Evolutionary conservation across 495 filamentous ascomycete genomes (phyloP), one percentile per base, ranked within the genome.

Genomic region (Trypethelium eluteriae): DNA sequence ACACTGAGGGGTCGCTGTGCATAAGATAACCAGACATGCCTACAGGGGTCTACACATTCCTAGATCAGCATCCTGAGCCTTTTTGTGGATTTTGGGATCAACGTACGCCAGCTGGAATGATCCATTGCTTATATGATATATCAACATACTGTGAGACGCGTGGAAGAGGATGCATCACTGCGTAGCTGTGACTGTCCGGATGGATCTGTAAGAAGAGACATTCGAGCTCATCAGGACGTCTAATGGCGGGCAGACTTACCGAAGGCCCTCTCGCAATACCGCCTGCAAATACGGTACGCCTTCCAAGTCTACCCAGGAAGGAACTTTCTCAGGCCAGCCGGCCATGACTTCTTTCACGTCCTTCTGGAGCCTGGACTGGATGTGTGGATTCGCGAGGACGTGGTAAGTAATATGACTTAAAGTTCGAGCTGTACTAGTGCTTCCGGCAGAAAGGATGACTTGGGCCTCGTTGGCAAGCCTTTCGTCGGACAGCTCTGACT

Each of bases 281-380:
- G 73, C 83, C 7, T 68, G 74, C 64, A 86, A 66, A 66, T 84
- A 83, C 0, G 83, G 81, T 38, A 85, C 70, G 39, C 77, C 65
- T 66, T 85, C 82, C 35, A 86, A 73, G 39, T 80, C 72, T 32
- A 66, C 64, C 76, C 77, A 81, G 5, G 76, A 68, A 12, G 74
- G 71, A 6, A 70, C 9, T 16, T 46, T 16, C 16, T 46, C 9
- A 16, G 41, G 41, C 41, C 41, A 46, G 9, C 9, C 41, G 16
- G 1, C 41, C 41, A 67, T 41, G n/a, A 38, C 63, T 5, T 25
- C 36, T 39, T 64, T 50, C 0, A 78, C 56, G 64, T 80, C 79
- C 10, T 72, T 70, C 35, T 65, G 70, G 4, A 80, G 69, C 18
- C 69, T 74, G 4, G 69, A 25, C 35, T 76, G 64, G 11, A 75